phyloP scores from a whole-genome alignment of 371 early-diverging fungal genomes.

The Syncephalastrum monosporum region DNA sequence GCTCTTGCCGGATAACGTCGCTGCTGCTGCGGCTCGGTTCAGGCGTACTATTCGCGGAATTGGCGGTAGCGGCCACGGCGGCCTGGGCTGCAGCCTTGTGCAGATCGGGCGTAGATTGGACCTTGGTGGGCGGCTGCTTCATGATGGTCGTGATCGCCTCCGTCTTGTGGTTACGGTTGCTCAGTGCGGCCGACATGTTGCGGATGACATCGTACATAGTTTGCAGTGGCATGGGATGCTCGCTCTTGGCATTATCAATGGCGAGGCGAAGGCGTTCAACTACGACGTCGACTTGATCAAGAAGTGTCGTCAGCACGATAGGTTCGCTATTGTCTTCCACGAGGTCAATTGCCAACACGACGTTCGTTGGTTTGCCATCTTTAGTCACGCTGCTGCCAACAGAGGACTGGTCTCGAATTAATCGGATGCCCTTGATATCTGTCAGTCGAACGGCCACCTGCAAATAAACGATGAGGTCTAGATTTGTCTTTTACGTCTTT shows the following conservation, averaged over 20 bases:
- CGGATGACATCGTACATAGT: conserved; percentile 40
- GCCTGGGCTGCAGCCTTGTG: conserved; percentile 1
- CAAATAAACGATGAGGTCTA: background rate
- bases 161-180: conserved; percentile 26
- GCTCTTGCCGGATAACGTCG: too few species aligned
- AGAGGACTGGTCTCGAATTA: conserved; percentile 39
- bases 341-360: conserved; percentile 39
- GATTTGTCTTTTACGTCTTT: background rate
- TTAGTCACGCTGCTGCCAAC: conserved; percentile 15
- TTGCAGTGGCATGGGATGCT: conserved; percentile 38
- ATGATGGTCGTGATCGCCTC: conserved; percentile 30
- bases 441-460: conserved; percentile 32
- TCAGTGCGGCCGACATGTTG: conserved; percentile 33
- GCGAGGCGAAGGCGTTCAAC: conserved; percentile 39
- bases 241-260: conserved; percentile 37
- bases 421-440: conserved; percentile 35
- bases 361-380: conserved; percentile 27
- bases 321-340: conserved; percentile 21
- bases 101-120: conserved; percentile 17
- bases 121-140: conserved; percentile 18
- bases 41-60: conserved; percentile 3
- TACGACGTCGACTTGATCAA: conserved; percentile 42
- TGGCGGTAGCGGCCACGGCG: background rate
- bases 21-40: conserved; percentile 7
- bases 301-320: conserved; percentile 33